phyloP scores from a whole-genome alignment of 1,284 basidiomycete genomes.

The Paramarasmius palmivorus region DNA sequence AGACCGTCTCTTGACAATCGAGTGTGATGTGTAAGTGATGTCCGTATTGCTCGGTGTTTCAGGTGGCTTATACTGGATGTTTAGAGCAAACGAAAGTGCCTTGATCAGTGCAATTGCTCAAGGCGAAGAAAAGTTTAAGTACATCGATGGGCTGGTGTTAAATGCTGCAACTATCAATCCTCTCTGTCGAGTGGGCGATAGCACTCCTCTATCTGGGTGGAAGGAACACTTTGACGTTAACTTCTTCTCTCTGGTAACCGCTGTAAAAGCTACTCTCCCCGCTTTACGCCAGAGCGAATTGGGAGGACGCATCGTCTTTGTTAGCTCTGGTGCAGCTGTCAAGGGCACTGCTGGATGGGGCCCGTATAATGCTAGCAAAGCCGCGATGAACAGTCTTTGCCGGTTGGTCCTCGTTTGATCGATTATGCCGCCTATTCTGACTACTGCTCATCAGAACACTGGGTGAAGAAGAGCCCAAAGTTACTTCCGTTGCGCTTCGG shows the following conservation, averaged over 20 bases:
- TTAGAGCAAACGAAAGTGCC: conserved; percentile 58
- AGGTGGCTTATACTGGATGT: conserved; percentile 13
- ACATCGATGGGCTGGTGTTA: conserved; percentile 75
- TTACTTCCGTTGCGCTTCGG: conserved; percentile 77
- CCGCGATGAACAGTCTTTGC: conserved; percentile 84
- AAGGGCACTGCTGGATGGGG: conserved; percentile 72
- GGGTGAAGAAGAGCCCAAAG: conserved; percentile 74
- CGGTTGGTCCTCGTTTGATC: conserved; percentile 55
- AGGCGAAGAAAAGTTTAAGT: conserved; percentile 51
- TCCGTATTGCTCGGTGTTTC: not conserved
- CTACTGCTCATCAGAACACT: conserved; percentile 57
- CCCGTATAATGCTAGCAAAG: conserved; percentile 80
- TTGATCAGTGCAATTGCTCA: conserved; percentile 51
- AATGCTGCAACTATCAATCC: conserved; percentile 76
- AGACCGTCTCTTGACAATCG: conserved; percentile 51
- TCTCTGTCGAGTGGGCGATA: conserved; percentile 41
- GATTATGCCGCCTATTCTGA: not conserved
- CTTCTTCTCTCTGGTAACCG: conserved; percentile 77
- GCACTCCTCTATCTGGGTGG: conserved; percentile 48
- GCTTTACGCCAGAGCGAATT: conserved; percentile 59
- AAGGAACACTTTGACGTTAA: conserved; percentile 77
- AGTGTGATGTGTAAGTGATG: conserved; percentile 72
- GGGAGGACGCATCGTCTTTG: conserved; percentile 73
- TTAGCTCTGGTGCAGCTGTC: conserved; percentile 80
- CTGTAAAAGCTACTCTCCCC: conserved; percentile 67